Evolutionary conservation across 2,329 filamentous ascomycete species (phyloP).

Genomic region (Ophiostoma sp.): DNA sequence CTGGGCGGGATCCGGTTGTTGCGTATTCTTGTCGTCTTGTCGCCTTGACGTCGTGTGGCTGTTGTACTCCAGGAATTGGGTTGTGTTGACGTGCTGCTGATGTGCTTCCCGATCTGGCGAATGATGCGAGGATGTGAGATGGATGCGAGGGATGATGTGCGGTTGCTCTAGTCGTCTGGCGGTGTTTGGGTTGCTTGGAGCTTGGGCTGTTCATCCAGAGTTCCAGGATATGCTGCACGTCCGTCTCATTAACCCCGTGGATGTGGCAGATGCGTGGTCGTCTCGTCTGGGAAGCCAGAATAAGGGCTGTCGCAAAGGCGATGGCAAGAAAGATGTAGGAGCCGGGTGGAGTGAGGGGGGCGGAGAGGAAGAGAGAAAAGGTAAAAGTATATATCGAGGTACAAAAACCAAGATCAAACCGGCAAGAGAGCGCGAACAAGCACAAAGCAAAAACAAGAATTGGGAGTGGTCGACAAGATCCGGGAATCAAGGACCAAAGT

Average conservation of each 20-base stretch:
- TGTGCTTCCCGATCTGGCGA: neutral
- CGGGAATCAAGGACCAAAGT: neutral
- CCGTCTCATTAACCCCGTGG: neutral
- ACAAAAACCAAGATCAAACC: neutral
- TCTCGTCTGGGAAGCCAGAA: neutral
- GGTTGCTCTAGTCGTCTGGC: neutral
- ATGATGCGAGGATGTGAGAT: neutral
- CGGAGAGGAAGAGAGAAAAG: neutral
- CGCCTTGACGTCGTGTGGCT: neutral
- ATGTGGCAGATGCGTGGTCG: constrained; percentile 1
- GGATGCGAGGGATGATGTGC: constrained; percentile 1
- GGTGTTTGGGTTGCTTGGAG: constrained; percentile 7
- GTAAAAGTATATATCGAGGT: neutral
- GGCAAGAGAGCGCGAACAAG: neutral
- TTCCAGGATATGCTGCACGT: neutral
- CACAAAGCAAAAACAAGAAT: neutral
- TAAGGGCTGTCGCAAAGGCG: neutral
- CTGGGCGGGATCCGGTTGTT: neutral
- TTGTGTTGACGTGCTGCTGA: neutral
- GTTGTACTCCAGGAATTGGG: neutral
- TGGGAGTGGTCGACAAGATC: neutral
- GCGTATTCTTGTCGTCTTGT: neutral
- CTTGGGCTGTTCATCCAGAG: neutral
- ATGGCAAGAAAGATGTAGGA: neutral
- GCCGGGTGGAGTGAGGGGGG: neutral